phyloP scores from a whole-genome alignment of 495 filamentous ascomycete species.

The Tetracladium setigerum region DNA sequence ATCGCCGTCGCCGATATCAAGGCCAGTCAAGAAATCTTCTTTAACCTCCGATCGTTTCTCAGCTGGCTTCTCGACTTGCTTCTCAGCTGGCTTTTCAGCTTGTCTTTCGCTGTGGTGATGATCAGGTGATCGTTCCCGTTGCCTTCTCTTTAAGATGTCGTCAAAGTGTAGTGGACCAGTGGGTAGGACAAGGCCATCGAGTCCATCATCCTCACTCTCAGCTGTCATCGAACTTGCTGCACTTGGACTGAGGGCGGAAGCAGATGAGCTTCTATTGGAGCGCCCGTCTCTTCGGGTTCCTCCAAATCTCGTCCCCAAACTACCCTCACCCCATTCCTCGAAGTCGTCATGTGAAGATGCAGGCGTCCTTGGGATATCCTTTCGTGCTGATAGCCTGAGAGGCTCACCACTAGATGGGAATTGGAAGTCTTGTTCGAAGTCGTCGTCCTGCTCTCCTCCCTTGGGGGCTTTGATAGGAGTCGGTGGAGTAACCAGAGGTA shows the following conservation, averaged over 20 bases:
- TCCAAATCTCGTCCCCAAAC: conserved; percentile 79
- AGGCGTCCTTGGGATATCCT: conserved; percentile 50
- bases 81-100: conserved; percentile 5
- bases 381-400: conserved; percentile 51
- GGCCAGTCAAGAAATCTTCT: conserved; percentile 79
- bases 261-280: conserved; percentile 75
- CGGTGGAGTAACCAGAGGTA: conserved; percentile 49
- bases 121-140: conserved; percentile 43
- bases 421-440: conserved; percentile 74
- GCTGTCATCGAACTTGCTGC: conserved; percentile 80
- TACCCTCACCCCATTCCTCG: conserved; percentile 91
- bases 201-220: conserved; percentile 90
- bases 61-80: too few species aligned
- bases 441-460: conserved; percentile 42
- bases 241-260: conserved; percentile 84
- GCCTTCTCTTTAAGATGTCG: conserved; percentile 63
- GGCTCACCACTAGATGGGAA: conserved; percentile 51
- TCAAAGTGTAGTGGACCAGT: conserved; percentile 74
- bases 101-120: conserved; percentile 27
- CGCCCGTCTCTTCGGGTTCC: conserved; percentile 70
- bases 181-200: conserved; percentile 80
- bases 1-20: conserved; percentile 81
- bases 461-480: conserved; percentile 36
- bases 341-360: conserved; percentile 64
- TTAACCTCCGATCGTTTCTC: conserved; percentile 35